phyloP scores from a whole-genome alignment of 2,329 filamentous ascomycete species.

The Didymellaceae sp. region DNA sequence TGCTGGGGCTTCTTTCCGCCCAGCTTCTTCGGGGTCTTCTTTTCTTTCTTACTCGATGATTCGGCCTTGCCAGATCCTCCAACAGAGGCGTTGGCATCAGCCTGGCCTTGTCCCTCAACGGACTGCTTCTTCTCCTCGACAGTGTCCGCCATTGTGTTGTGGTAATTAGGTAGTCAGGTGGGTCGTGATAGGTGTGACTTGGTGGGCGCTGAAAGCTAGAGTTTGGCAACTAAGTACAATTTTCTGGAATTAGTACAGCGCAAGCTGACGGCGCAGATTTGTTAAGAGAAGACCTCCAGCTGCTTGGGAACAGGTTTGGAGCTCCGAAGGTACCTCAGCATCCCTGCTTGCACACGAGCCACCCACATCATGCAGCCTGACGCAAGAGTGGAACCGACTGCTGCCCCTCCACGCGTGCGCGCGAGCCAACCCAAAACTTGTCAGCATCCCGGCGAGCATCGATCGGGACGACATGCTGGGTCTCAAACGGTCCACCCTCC shows the following conservation, averaged over 20 bases:
- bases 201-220: conserved; percentile 8
- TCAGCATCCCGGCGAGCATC: conserved; percentile 35
- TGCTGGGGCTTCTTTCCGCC: conserved; percentile 54
- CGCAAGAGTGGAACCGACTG: conserved; percentile 43
- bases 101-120: conserved; percentile 46
- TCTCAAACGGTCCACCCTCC: conserved; percentile 9
- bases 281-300: conserved; percentile 40
- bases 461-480: conserved; percentile 13
- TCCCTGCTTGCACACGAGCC: conserved; percentile 44
- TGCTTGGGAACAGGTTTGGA: conserved; percentile 48
- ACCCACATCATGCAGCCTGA: conserved; percentile 46
- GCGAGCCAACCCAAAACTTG: conserved; percentile 38
- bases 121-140: conserved; percentile 48
- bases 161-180: conserved; percentile 16
- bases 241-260: conserved; percentile 23
- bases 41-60: conserved; percentile 55
- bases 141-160: conserved; percentile 48
- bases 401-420: conserved; percentile 32
- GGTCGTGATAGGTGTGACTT: background rate
- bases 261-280: conserved; percentile 35
- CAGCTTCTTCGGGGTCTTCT: conserved; percentile 59
- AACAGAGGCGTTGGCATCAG: conserved; percentile 45
- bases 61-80: conserved; percentile 47
- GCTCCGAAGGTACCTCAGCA: conserved; percentile 34
- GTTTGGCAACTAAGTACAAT: conserved; percentile 23